phyloP scores from a whole-genome alignment of 106 monocot species.

The Hemerocallis citrina region DNA sequence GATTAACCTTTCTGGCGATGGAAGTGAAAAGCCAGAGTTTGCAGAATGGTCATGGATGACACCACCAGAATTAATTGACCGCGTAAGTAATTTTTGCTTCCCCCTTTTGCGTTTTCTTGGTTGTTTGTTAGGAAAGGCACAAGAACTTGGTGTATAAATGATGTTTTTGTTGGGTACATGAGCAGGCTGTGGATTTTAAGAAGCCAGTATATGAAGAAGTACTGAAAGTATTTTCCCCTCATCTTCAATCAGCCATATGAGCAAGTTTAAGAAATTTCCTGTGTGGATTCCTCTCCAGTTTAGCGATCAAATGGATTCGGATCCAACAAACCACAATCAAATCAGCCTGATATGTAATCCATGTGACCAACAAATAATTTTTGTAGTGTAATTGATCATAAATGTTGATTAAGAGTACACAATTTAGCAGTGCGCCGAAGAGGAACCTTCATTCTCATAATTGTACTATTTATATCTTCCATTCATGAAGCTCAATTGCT shows the following conservation, averaged over 20 bases:
- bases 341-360: background rate
- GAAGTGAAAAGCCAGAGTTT: constrained; percentile 81
- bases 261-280: background rate
- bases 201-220: constrained; percentile 16
- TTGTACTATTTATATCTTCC: too few species aligned
- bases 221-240: constrained; percentile 6
- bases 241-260: constrained; percentile 1
- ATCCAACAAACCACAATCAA: background rate
- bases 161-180: background rate
- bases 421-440: too few species aligned
- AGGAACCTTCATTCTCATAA: too few species aligned
- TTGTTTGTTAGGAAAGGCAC: background rate
- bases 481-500: too few species aligned
- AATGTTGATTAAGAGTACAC: too few species aligned
- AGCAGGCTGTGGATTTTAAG: constrained; percentile 16
- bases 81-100: constrained; percentile 20
- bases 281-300: background rate
- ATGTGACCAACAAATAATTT: background rate
- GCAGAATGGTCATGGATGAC: constrained; percentile 85
- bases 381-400: background rate
- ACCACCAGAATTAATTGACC: constrained; percentile 59
- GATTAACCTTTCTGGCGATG: constrained; percentile 72
- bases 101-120: too few species aligned
- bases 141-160: background rate
- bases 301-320: too few species aligned